Evolutionary conservation across 1,284 basidiomycete genomes (phyloP), one percentile per base, ranked within the genome.

Genomic region (Microbotryum intermedium): DNA sequence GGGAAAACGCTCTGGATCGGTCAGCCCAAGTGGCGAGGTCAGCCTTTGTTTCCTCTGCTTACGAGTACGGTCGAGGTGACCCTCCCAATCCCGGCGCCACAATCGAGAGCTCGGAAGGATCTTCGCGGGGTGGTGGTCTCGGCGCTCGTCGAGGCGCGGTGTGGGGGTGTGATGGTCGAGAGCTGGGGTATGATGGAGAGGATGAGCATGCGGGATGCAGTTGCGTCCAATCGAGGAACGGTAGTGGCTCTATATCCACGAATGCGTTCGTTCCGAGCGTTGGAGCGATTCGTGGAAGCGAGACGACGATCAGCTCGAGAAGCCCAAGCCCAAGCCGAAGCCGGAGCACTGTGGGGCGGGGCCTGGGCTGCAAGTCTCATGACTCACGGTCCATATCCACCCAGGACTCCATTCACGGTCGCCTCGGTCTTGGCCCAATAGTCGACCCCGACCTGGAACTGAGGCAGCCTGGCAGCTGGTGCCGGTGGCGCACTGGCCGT

Each of bases 31-130:
- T 11, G 16, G 11, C 34, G 13, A 4, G 2, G 34, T 39, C 34
- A 39, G 18, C 34, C 13, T 39, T 16, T 39, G 10, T 34, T 34
- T 34, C 7, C 3, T 13, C 34, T 34, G 16, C 34, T 34, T 16
- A 11, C 34, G 11, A 97, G 82, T 13, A 90, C 87, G 63, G 87
- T 84, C 6, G 82, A 79, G 0, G 90, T 93, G 34, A 94, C 90
- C 56, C 93, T 84, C 9, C 93, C 92, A 53, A 97, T 86, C 3
- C 92, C 92, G 20, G 90, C 73, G 26, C 80, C 92, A 55, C 92
- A 88, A 70, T 97, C 93, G 18, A 97, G 80, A 0, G 87, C 90
- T 42, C 88, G 82, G 42, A 61, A 64, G 3, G 60, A 59, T 16
- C 62, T 49, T 1, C 56, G 16, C 25, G 62, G 49, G 46, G 69